Evolutionary conservation across 1,284 basidiomycete species (phyloP).

Genomic region (Neotropicomus parvogracilis): DNA sequence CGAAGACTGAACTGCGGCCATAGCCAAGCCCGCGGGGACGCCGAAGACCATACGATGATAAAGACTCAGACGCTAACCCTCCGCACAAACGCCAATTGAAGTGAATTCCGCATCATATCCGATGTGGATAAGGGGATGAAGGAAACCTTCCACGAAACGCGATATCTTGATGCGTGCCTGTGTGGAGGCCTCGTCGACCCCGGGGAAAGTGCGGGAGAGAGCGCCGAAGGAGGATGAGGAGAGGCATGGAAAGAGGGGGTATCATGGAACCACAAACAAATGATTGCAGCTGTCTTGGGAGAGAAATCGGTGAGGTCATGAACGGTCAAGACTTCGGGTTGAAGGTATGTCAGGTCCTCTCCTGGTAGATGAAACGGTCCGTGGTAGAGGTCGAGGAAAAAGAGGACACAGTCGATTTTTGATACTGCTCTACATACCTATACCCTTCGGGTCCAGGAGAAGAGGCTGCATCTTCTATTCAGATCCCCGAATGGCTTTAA

Average conservation of each 20-base stretch:
- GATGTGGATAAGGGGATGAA: constrained; percentile 38
- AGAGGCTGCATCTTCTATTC: too few relatives aligned
- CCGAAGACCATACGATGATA: neutral
- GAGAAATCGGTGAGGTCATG: constrained; percentile 21
- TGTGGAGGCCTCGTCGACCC: constrained; percentile 47
- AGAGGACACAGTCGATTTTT: too few relatives aligned
- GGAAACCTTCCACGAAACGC: constrained; percentile 31
- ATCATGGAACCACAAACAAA: neutral
- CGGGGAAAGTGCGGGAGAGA: constrained; percentile 42
- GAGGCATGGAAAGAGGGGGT: constrained; percentile 38
- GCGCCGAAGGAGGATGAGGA: constrained; percentile 31
- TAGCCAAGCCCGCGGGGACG: constrained; percentile 38
- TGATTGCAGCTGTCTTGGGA: constrained; percentile 12
- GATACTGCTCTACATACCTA: too few relatives aligned
- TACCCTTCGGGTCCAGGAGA: too few relatives aligned
- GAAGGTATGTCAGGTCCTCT: constrained; percentile 20
- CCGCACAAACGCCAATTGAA: constrained; percentile 32
- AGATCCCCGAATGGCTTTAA: too few relatives aligned
- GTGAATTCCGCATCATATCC: constrained; percentile 38
- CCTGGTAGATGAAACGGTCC: constrained; percentile 18
- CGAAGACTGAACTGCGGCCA: constrained; percentile 39
- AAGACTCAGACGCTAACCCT: constrained; percentile 26
- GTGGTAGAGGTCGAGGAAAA: too few relatives aligned
- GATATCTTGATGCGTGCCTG: constrained; percentile 38
- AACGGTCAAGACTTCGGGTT: constrained; percentile 11